Conservation (phyloP, 1,284 basidiomycete species). For the Ganoderma boninense region DNA sequence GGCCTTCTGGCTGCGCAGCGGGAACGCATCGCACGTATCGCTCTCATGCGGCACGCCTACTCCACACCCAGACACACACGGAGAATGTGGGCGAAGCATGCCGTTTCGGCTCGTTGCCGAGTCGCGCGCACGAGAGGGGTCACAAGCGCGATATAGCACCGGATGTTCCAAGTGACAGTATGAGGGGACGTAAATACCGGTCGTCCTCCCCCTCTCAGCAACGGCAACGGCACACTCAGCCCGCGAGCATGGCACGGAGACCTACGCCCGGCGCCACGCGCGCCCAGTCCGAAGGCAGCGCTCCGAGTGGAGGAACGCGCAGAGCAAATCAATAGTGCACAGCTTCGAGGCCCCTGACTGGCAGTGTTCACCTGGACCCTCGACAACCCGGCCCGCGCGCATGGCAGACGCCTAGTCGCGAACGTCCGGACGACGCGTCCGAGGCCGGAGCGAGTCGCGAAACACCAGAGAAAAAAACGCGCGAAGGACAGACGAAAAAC, state of each 20-base stretch:
- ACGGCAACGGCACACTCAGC: not conserved
- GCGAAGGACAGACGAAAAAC: not conserved
- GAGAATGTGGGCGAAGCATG: not conserved
- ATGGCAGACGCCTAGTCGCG: not conserved
- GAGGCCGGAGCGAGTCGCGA: not conserved
- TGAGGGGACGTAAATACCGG: not conserved
- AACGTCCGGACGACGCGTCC: not conserved
- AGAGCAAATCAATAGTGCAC: not conserved
- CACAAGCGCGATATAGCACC: not conserved
- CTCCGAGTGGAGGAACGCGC: conserved; percentile 1
- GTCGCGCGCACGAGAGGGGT: not conserved
- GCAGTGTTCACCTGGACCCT: not conserved
- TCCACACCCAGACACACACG: not conserved
- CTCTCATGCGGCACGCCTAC: conserved; percentile 4
- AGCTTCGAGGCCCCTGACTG: not conserved
- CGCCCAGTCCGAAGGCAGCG: not conserved
- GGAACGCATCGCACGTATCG: not conserved
- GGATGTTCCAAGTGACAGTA: not conserved
- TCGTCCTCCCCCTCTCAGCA: not conserved
- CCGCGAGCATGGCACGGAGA: not conserved
- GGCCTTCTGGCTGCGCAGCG: not conserved
- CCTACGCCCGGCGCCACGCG: not conserved
- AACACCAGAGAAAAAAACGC: not conserved
- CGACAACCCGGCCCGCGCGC: not conserved
- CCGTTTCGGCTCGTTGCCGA: not conserved